phyloP scores from a whole-genome alignment of 2,329 filamentous ascomycete genomes.

The Myriosclerotinia duriaeana region DNA sequence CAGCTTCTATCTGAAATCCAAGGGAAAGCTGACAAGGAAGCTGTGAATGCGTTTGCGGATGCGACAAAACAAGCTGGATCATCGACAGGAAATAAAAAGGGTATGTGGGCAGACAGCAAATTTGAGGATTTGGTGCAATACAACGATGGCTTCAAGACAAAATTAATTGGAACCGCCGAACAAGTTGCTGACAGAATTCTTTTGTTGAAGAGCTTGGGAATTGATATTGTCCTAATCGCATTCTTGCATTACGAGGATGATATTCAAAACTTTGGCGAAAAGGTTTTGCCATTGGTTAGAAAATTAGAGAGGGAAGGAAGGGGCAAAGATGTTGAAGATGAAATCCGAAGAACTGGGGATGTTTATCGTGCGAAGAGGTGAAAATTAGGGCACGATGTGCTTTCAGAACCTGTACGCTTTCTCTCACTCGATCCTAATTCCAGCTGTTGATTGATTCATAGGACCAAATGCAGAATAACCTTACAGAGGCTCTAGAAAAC shows the following conservation, averaged over 20 bases:
- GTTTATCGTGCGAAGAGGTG: slow-evolving; percentile 43
- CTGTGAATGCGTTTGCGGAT: slow-evolving; percentile 50
- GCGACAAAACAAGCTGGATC: slow-evolving; percentile 52
- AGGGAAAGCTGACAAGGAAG: slow-evolving; percentile 52
- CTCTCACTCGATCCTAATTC: neutral
- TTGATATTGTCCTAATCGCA: slow-evolving; percentile 48
- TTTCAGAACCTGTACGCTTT: neutral
- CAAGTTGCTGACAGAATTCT: slow-evolving; percentile 52
- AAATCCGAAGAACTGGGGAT: slow-evolving; percentile 49
- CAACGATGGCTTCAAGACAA: slow-evolving; percentile 57
- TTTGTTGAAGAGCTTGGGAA: slow-evolving; percentile 48
- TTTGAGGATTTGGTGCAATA: slow-evolving; percentile 55
- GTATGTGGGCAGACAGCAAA: slow-evolving; percentile 54
- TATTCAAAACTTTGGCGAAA: slow-evolving; percentile 49
- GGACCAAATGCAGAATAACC: neutral
- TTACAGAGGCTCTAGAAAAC: neutral
- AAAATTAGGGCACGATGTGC: neutral
- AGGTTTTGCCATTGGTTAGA: slow-evolving; percentile 50
- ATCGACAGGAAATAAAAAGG: slow-evolving; percentile 48
- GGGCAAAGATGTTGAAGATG: slow-evolving; percentile 48
- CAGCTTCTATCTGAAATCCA: slow-evolving; percentile 52
- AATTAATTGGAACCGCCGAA: slow-evolving; percentile 52
- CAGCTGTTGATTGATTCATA: neutral
- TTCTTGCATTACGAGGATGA: slow-evolving; percentile 55
- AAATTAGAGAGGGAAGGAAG: slow-evolving; percentile 49